Evolutionary conservation across 2,329 filamentous ascomycete genomes (phyloP), one percentile per base, ranked within the genome.

Genomic region (Phyllosticta citribraziliensis): DNA sequence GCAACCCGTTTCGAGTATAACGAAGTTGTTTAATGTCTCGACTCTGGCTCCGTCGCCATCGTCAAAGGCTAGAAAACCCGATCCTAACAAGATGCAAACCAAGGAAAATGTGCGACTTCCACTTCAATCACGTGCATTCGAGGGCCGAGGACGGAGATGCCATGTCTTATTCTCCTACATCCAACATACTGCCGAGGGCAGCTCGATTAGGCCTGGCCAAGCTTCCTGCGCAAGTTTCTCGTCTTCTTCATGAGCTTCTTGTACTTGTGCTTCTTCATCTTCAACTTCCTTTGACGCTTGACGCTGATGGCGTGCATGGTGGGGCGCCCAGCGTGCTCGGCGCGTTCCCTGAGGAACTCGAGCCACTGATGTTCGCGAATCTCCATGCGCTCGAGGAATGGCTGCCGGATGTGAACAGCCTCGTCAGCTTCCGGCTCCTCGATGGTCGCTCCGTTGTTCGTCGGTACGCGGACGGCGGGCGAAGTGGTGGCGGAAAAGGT

Each of bases 261-360:
- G 78, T 96, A 96, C 86, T 99, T 99, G 84, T 97, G 93, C 85
- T 97, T 99, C 89, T 99, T 99, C 92, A 99, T 99, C 85, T 91
- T 96, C 71, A 97, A 79, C 79, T 94, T 95, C 72, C 91, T 82
- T 77, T 96, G 91, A 75, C 94, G 84, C 81, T 88, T 91, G 68
- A 97, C 93, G 72, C 90, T 96, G 72, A 99, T 91, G 65, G 91
- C 84, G 64, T 87, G 78, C 87, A 96, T 92, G 63, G 74, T 65
- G 19, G 69, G 70, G 64, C 70, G 68, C 35, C 35, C 35, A 69
- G 72, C 63, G 73, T 69, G 66, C 69, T 64, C 62, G 52, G 61
- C 65, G 57, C 74, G 74, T 66, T 77, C 77, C 60, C 76, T 76
- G 64, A 80, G 77, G 57, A 78, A 76, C 60, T 84, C 80, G 65